phyloP scores from a whole-genome alignment of 1,284 basidiomycete genomes.

The Tetrapyrgos nigripes region DNA sequence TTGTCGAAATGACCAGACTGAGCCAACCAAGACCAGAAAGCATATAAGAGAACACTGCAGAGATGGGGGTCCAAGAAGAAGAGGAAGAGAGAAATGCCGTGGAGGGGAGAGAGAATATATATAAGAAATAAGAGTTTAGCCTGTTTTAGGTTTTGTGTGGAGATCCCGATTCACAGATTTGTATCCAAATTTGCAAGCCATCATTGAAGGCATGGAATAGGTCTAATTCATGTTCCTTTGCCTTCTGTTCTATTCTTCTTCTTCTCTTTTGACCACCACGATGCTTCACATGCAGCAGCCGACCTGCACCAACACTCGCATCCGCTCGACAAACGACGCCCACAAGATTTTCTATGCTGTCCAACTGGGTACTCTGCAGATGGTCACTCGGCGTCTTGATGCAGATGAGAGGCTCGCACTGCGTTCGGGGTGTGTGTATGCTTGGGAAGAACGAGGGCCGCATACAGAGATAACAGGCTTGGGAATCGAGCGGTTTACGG shows the following conservation, averaged over 20 bases:
- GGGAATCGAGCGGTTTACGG: constrained; percentile 81
- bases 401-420: constrained; percentile 73
- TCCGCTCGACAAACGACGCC: constrained; percentile 78
- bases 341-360: constrained; percentile 83
- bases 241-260: neutral
- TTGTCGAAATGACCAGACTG: too few species aligned
- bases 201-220: neutral
- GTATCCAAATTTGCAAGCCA: neutral
- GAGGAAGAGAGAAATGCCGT: neutral
- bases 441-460: constrained; percentile 84
- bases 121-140: neutral
- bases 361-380: constrained; percentile 65
- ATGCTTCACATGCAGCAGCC: constrained; percentile 63
- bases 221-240: neutral
- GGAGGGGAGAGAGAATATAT: neutral
- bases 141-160: neutral
- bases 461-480: constrained; percentile 78
- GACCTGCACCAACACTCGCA: constrained; percentile 72
- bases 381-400: constrained; percentile 80
- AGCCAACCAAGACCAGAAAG: too few species aligned
- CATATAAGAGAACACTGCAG: neutral
- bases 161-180: neutral
- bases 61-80: neutral
- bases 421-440: constrained; percentile 76
- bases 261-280: neutral